phyloP scores from a whole-genome alignment of 2,329 filamentous ascomycete genomes.

The Fusarium longipes region DNA sequence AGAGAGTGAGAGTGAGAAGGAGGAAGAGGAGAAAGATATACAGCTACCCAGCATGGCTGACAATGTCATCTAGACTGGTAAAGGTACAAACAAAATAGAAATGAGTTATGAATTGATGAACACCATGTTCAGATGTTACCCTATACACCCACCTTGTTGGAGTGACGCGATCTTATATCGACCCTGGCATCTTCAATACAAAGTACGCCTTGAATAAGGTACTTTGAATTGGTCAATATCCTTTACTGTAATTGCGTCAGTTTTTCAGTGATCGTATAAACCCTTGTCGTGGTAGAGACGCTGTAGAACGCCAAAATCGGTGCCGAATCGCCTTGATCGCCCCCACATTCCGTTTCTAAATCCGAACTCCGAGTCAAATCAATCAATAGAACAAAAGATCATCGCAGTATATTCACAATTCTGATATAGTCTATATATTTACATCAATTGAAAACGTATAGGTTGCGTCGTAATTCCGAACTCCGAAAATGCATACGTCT shows the following conservation, averaged over 20 bases:
- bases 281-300: neutral
- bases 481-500: neutral
- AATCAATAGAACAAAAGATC: neutral
- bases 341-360: neutral
- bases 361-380: neutral
- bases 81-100: constrained; percentile 12
- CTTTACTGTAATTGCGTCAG: neutral
- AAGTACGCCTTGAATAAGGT: neutral
- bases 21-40: constrained; percentile 38
- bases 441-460: neutral
- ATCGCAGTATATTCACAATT: neutral
- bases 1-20: constrained; percentile 51
- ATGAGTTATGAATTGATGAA: constrained; percentile 22
- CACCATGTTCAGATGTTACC: constrained; percentile 1
- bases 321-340: neutral
- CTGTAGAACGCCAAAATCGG: neutral
- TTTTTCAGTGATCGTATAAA: neutral
- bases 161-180: neutral
- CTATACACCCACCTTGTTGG: neutral
- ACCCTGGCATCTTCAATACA: too few relatives aligned
- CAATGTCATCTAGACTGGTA: constrained; percentile 49
- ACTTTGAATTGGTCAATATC: too few relatives aligned
- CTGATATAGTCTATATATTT: neutral
- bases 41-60: constrained; percentile 29
- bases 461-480: neutral